phyloP scores from a whole-genome alignment of 1,139 yeast genomes.

The Kodamaea derodonti region DNA sequence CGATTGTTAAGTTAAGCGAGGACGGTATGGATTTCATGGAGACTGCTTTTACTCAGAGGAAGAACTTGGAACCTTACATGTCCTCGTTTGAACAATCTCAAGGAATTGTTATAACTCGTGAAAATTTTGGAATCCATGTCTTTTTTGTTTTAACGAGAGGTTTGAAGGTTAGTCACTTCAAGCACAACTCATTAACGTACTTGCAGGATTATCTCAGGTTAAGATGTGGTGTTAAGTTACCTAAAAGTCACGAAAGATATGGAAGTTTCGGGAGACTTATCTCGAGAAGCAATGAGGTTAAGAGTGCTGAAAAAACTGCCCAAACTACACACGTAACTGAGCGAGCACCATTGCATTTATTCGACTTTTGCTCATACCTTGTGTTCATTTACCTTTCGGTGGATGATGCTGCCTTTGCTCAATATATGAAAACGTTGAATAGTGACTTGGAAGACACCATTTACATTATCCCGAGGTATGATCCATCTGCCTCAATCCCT shows the following conservation, averaged over 20 bases:
- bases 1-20: conserved; percentile 24
- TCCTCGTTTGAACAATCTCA: conserved; percentile 44
- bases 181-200: conserved; percentile 51
- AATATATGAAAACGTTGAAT: conserved; percentile 44
- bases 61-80: conserved; percentile 39
- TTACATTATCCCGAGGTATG: conserved; percentile 11
- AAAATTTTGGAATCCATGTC: conserved; percentile 55
- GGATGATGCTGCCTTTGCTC: conserved; percentile 45
- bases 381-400: conserved; percentile 53
- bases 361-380: conserved; percentile 34
- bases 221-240: conserved; percentile 30
- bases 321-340: background rate
- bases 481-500: conserved; percentile 45
- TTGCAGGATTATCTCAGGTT: conserved; percentile 48
- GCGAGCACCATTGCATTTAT: background rate
- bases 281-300: background rate
- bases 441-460: conserved; percentile 18
- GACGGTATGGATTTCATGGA: conserved; percentile 22
- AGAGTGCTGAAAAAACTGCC: background rate
- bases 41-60: conserved; percentile 36
- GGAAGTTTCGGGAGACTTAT: too few species aligned
- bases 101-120: conserved; percentile 36
- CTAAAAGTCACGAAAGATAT: background rate
- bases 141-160: conserved; percentile 58
- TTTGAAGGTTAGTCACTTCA: conserved; percentile 56